Evolutionary conservation across 345 rosid species (phyloP), one percentile per base, ranked within the genome.

Genomic region (Salix viminalis): DNA sequence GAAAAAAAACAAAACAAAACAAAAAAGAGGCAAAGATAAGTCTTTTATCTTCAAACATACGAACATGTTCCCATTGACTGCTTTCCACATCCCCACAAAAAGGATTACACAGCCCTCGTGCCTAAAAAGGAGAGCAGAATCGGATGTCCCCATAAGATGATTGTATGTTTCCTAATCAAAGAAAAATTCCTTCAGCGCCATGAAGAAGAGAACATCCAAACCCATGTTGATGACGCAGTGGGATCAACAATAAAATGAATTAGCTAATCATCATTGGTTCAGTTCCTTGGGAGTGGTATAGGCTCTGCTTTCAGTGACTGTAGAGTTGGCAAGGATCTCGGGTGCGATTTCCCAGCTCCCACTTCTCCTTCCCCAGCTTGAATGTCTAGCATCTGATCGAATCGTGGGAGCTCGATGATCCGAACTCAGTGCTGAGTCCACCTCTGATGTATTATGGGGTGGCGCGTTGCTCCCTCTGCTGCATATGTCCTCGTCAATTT

Each of bases 321-420:
- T 79, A 62, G 92, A 87, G 77, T 86, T 86, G 32, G 83, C 88
- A 2, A 85, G 81, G 34, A 81, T 85, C 2, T 91, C 92, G 0
- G 91, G 79, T 7, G 93, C 85, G 26, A 89, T 86, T 80, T 93
- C 97, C 94, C 92, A 90, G 82, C 91, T 91, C 70, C 89, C 96
- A 76, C 88, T 93, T 88, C 97, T 93, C 83, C 90, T 87, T 80
- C 92, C 91, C 88, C 91, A 85, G 75, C 97, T 92, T 23, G 91
- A 89, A 70, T 91, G 93, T 74, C 99, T 80, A 37, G 87, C 77
- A 2, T 93, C 97, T 15, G 92, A 76, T 74, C 90, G 84, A 82
- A 89, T 87, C 19, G 92, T 81, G 14, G 91, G 84, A 75, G 91
- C 97, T 83, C 91, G 89, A 68, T 85, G 90, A 74, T 85, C 90